Conservation (phyloP, 1,139 yeast species). For the Hansenula lynferdii region DNA sequence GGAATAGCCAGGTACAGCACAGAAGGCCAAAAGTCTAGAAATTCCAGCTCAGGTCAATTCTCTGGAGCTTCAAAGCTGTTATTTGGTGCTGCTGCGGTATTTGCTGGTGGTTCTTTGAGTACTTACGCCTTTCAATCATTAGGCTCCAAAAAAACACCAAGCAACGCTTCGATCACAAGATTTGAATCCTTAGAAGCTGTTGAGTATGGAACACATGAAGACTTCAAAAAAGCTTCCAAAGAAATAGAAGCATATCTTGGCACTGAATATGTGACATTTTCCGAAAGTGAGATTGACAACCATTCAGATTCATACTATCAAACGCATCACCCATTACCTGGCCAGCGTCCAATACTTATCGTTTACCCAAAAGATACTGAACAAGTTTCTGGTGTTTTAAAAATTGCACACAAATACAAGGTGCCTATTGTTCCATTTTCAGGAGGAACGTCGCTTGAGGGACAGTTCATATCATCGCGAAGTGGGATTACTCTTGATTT, state of each 20-base stretch:
- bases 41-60: too few relatives aligned
- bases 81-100: too few relatives aligned
- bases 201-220: conserved; percentile 34
- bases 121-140: neutral
- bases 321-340: conserved; percentile 38
- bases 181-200: conserved; percentile 32
- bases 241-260: conserved; percentile 39
- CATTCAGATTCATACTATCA: conserved; percentile 23
- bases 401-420: conserved; percentile 54
- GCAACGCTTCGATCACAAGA: conserved; percentile 25
- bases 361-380: conserved; percentile 62
- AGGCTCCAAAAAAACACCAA: too few relatives aligned
- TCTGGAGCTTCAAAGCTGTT: too few relatives aligned
- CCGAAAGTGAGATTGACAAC: conserved; percentile 29
- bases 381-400: conserved; percentile 59
- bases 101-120: neutral
- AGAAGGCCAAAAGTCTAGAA: too few relatives aligned
- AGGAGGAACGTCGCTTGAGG: conserved; percentile 82
- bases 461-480: conserved; percentile 73
- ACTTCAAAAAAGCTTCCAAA: conserved; percentile 36
- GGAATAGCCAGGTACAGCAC: too few relatives aligned
- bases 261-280: conserved; percentile 28
- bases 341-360: conserved; percentile 54
- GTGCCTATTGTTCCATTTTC: conserved; percentile 76
- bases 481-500: conserved; percentile 61